Evolutionary conservation across 164 flowering plant genomes (phyloP), one percentile per base, ranked within the genome.

Genomic region (Chimonanthus praecox): DNA sequence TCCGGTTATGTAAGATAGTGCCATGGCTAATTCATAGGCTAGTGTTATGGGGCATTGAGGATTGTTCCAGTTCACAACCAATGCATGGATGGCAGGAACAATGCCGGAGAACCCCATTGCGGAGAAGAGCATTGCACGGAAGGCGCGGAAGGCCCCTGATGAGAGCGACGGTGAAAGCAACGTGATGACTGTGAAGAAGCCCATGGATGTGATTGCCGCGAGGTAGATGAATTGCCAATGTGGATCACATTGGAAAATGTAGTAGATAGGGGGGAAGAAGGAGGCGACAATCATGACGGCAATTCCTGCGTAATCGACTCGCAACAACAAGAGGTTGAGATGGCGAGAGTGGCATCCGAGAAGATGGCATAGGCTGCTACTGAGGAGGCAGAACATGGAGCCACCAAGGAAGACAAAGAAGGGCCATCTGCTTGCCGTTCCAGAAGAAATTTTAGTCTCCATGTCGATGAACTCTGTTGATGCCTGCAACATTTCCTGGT

Each of bases 231-330:
- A 49, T 71, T 91, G 94, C 97, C 97, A 92, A 16, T 48, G 82
- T 0, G 90, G 92, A 2, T 85, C 79, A 47, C 98, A 94, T 48
- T 85, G 92, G 88, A 94, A 94, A 71, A 92, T 87, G 85, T 94
- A 94, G 87, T 82, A 94, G 15, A 94, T 89, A 4, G 96, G 92
- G 0, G 97, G 97, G 88, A 94, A 92, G 71, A 89, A 94, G 44
- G 98, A 94, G 76, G 95, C 83, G 85, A 91, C 85, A 81, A 94
- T 92, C 97, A 94, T 92, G 82, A 85, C 84, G 8, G 92, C 78
- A 65, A 94, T 94, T 4, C 97, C 98, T 1, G 84, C 83, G 69
- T 90, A 94, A 83, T 94, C 97, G 3, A 94, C 60, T 51, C 88
- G 79, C 15, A 90, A 75, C 0, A 92, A 69, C 15, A 77, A 7